phyloP scores from a whole-genome alignment of 2,329 filamentous ascomycete genomes.

The Colletotrichum karsti region DNA sequence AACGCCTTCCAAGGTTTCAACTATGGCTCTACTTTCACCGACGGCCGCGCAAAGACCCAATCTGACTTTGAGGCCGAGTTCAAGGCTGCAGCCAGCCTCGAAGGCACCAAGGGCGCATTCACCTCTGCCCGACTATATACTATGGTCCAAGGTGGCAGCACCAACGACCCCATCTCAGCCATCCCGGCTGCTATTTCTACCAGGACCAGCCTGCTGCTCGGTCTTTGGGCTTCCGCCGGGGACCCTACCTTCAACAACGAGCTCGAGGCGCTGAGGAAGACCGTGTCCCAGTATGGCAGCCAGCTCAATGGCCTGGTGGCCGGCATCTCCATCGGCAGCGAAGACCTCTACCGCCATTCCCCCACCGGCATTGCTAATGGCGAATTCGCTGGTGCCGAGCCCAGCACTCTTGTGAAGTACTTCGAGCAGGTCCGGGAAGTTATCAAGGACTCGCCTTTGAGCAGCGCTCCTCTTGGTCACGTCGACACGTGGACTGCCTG shows the following conservation, averaged over 20 bases:
- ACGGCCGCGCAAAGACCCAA: conserved; percentile 67
- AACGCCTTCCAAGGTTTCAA: conserved; percentile 73
- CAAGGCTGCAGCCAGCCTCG: conserved; percentile 69
- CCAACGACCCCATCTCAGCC: conserved; percentile 72
- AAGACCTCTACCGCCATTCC: conserved; percentile 86
- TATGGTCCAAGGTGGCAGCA: conserved; percentile 74
- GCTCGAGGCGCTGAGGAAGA: conserved; percentile 73
- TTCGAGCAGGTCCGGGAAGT: conserved; percentile 73
- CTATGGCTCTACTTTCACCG: conserved; percentile 71
- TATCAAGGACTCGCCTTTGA: conserved; percentile 69
- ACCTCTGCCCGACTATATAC: conserved; percentile 79
- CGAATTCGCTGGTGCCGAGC: conserved; percentile 69
- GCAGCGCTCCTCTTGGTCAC: conserved; percentile 74
- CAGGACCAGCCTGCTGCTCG: conserved; percentile 80
- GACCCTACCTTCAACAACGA: conserved; percentile 74
- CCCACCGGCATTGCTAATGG: conserved; percentile 72
- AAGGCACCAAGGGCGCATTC: conserved; percentile 69
- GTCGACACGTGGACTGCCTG: conserved; percentile 90
- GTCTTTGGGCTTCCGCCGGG: conserved; percentile 82
- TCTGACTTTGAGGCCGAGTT: conserved; percentile 77
- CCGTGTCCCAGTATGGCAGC: conserved; percentile 74
- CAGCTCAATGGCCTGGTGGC: conserved; percentile 73
- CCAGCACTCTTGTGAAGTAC: conserved; percentile 71
- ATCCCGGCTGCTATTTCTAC: conserved; percentile 86
- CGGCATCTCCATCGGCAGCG: conserved; percentile 86